Conservation (phyloP, 73 alveolate species). For the Symbiodinium natans region DNA sequence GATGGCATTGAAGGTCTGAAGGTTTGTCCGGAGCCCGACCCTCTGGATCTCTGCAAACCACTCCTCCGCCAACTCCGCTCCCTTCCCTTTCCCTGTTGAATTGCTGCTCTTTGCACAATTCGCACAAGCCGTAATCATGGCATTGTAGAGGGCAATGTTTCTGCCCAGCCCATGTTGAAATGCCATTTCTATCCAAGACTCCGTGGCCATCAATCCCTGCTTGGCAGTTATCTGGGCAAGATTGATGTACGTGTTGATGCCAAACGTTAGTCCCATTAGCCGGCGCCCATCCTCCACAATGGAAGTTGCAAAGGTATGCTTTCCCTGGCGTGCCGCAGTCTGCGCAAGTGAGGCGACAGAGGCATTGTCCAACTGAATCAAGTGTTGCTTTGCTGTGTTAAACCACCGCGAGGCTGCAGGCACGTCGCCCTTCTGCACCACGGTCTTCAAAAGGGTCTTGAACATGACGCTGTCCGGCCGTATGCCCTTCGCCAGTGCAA, state of each 20-base stretch:
- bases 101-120: conserved; percentile 1
- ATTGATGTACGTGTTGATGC: conserved; percentile 11
- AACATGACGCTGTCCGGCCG: conserved; percentile 37
- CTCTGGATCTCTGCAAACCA: not conserved
- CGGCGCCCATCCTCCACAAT: conserved; percentile 45
- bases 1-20: conserved; percentile 71
- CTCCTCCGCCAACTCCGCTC: not conserved
- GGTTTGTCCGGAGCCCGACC: conserved; percentile 4
- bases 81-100: not conserved
- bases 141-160: conserved; percentile 35
- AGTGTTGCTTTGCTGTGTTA: conserved; percentile 44
- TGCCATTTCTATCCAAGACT: conserved; percentile 25
- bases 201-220: conserved; percentile 30
- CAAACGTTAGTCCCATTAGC: conserved; percentile 18
- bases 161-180: conserved; percentile 16
- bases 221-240: conserved; percentile 55
- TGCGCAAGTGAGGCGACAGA: conserved; percentile 31
- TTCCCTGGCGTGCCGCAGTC: conserved; percentile 72
- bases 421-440: conserved; percentile 48
- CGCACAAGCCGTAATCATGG: conserved; percentile 30
- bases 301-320: conserved; percentile 23
- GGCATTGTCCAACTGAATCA: not conserved
- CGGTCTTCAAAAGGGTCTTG: conserved; percentile 30
- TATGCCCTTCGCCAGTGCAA: conserved; percentile 59
- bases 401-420: conserved; percentile 74